These are phyloP conservation scores for Colletotrichum sp. DNA, from an alignment of 2,329 filamentous ascomycete species.

Conservation along the genomic window DNA sequence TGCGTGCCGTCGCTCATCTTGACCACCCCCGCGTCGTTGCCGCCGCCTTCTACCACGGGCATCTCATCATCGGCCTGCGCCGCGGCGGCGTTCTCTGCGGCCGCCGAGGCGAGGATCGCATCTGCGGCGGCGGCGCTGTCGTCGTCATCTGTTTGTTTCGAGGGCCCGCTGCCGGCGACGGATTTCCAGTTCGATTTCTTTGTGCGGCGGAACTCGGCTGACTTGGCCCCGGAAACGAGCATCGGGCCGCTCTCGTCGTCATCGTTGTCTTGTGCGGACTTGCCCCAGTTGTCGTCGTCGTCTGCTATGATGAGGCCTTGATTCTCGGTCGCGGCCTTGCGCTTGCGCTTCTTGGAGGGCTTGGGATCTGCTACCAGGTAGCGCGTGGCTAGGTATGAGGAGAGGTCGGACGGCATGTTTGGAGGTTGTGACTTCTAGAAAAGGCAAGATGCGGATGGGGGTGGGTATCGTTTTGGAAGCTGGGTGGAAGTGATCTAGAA, in stretches of 20 bases:
- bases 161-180: slow-evolving; percentile 52
- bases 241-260: slow-evolving; percentile 59
- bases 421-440: background rate
- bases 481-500: background rate
- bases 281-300: slow-evolving; percentile 65
- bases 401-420: slow-evolving; percentile 65
- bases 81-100: slow-evolving; percentile 66
- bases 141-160: slow-evolving; percentile 34
- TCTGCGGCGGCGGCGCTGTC: slow-evolving; percentile 71
- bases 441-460: background rate
- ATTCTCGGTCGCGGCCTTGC: slow-evolving; percentile 52
- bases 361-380: slow-evolving; percentile 74
- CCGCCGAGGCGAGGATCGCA: slow-evolving; percentile 76
- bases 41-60: slow-evolving; percentile 48
- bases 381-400: slow-evolving; percentile 87
- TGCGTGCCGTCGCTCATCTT: slow-evolving; percentile 88
- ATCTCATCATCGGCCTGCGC: slow-evolving; percentile 53
- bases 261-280: slow-evolving; percentile 39
- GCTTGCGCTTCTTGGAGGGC: slow-evolving; percentile 67
- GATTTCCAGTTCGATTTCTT: slow-evolving; percentile 86
- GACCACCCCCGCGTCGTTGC: slow-evolving; percentile 48
- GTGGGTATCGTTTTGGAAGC: background rate
- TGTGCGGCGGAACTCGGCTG: slow-evolving; percentile 71
- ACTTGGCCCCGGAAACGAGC: slow-evolving; percentile 51
- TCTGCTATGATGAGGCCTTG: slow-evolving; percentile 68